phyloP scores from a whole-genome alignment of 768 basidiomycete genomes.

The Botryobasidium botryosum region DNA sequence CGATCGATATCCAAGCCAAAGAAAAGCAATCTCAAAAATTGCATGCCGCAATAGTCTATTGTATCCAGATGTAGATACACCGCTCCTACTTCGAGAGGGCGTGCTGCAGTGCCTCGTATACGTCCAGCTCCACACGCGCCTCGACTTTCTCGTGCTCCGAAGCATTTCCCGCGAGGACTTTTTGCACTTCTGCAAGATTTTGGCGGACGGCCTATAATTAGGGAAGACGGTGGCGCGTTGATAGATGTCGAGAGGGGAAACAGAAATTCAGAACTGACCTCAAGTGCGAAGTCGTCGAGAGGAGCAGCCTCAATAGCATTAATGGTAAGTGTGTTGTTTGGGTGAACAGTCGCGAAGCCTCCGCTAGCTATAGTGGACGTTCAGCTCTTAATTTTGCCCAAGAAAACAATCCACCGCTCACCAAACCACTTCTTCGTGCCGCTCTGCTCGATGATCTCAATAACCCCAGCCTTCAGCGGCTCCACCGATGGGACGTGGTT shows the following conservation, averaged over 20 bases:
- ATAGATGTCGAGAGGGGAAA: not conserved
- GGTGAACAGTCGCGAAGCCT: slow-evolving; percentile 95
- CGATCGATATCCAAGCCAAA: too few species aligned
- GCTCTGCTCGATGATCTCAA: slow-evolving; percentile 81
- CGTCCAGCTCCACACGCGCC: slow-evolving; percentile 87
- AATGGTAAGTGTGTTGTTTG: slow-evolving; percentile 90
- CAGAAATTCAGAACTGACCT: slow-evolving; percentile 35
- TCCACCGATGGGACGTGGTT: slow-evolving; percentile 99
- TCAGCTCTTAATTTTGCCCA: not conserved
- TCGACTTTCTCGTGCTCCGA: slow-evolving; percentile 88
- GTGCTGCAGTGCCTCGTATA: slow-evolving; percentile 88
- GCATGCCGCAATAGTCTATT: not conserved
- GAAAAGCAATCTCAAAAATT: too few species aligned
- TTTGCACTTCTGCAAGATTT: slow-evolving; percentile 77
- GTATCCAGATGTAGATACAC: slow-evolving; percentile 17
- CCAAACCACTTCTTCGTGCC: slow-evolving; percentile 93
- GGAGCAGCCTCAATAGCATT: slow-evolving; percentile 95
- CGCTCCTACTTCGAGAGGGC: slow-evolving; percentile 30
- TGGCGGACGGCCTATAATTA: slow-evolving; percentile 61
- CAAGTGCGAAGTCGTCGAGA: slow-evolving; percentile 74
- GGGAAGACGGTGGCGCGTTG: not conserved
- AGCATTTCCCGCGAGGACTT: slow-evolving; percentile 63
- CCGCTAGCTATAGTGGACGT: slow-evolving; percentile 52
- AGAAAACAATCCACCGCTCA: slow-evolving; percentile 26
- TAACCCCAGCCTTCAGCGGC: slow-evolving; percentile 79